Evolutionary conservation across 371 early-diverging fungal genomes (phyloP).

Genomic region (Mucor lusitanicus): DNA sequence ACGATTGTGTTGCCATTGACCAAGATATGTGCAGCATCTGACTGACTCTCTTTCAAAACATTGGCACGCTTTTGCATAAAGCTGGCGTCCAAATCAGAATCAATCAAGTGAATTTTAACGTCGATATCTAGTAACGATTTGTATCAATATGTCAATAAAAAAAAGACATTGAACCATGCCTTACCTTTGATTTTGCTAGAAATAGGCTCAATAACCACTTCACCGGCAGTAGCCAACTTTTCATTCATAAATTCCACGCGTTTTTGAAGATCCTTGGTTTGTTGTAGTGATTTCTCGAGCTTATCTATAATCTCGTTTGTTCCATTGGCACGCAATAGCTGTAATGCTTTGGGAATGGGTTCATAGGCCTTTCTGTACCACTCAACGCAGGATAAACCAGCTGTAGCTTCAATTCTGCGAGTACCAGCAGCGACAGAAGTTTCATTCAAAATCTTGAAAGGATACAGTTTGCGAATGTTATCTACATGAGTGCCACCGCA

Average conservation of each 20-base stretch:
- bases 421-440: conserved; percentile 78
- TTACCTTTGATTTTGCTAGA: conserved; percentile 24
- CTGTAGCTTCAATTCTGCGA: conserved; percentile 79
- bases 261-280: conserved; percentile 43
- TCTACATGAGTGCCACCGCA: conserved; percentile 82
- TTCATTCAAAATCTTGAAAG: conserved; percentile 71
- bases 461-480: conserved; percentile 60
- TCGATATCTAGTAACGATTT: conserved; percentile 29
- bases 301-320: conserved; percentile 42
- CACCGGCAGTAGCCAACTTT: conserved; percentile 44
- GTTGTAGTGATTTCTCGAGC: conserved; percentile 39
- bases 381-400: conserved; percentile 58
- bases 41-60: conserved; percentile 43
- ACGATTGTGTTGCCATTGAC: conserved; percentile 52
- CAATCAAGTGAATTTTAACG: conserved; percentile 55
- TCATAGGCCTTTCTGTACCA: conserved; percentile 54
- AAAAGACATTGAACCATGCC: no score
- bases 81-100: conserved; percentile 47
- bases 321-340: conserved; percentile 43
- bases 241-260: conserved; percentile 39
- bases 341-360: conserved; percentile 47
- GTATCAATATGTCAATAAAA: neutral
- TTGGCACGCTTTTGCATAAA: conserved; percentile 61
- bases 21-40: conserved; percentile 50
- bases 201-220: conserved; percentile 20